Conservation (phyloP, 805 yeast species). For the Cephaloascus fragrans region DNA sequence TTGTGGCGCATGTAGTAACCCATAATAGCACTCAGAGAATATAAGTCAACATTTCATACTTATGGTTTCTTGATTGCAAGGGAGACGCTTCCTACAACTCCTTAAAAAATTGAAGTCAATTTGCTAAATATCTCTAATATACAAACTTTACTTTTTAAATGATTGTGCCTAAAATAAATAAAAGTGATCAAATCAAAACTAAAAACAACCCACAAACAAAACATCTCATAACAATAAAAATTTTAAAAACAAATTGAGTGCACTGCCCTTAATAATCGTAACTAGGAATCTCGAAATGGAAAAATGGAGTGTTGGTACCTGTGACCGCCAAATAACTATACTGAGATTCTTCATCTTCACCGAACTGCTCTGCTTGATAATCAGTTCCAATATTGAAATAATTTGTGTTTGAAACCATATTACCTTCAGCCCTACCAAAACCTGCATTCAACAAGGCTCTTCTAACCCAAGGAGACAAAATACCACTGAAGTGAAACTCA, state of each 20-base stretch:
- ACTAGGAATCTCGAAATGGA: constrained; percentile 71
- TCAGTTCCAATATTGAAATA: constrained; percentile 27
- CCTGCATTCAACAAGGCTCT: constrained; percentile 68
- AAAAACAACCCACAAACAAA: not conserved
- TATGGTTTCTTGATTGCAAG: too few species aligned
- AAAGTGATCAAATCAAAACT: not conserved
- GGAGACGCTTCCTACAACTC: too few species aligned
- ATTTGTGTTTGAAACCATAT: constrained; percentile 27
- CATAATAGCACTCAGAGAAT: too few species aligned
- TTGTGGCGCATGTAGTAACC: too few species aligned
- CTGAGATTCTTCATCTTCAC: constrained; percentile 12
- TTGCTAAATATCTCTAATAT: too few species aligned
- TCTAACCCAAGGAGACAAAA: constrained; percentile 79
- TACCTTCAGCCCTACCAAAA: constrained; percentile 56
- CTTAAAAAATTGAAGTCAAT: too few species aligned
- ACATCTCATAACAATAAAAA: too few species aligned
- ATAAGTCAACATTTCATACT: too few species aligned
- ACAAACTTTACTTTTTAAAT: too few species aligned
- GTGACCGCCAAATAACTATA: constrained; percentile 40
- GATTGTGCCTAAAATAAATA: too few species aligned
- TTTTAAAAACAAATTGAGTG: not conserved
- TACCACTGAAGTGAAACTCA: constrained; percentile 84
- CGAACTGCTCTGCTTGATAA: constrained; percentile 16
- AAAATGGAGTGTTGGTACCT: constrained; percentile 61
- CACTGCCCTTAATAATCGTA: constrained; percentile 12